Percentiles rank a stretch among this genome's conserved stretches.
These are phyloP conservation scores for Cyclotella kingstonii DNA, from an alignment of 108 stramenopile genomes.

Conservation along the genomic window DNA sequence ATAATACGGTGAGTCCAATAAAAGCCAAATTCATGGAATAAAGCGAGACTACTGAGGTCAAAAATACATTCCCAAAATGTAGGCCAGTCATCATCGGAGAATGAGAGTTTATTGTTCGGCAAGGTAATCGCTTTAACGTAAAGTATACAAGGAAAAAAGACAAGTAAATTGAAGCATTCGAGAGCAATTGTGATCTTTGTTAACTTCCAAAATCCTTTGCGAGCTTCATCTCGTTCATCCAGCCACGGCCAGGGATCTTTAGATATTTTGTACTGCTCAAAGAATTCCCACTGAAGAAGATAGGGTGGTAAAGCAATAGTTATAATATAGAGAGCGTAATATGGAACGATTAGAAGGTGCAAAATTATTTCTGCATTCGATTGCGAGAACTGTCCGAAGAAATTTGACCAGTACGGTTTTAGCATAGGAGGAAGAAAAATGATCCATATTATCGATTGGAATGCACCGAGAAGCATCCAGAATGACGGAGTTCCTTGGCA, in stretches of 20 bases:
- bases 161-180: conserved; percentile 5
- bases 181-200: conserved; percentile 14
- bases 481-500: conserved; percentile 21
- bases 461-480: conserved; percentile 26
- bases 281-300: conserved; percentile 14
- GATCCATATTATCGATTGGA: conserved; percentile 31
- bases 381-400: conserved; percentile 8
- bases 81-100: conserved; percentile 39
- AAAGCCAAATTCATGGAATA: conserved; percentile 43
- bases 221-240: conserved; percentile 6
- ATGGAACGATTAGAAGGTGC: conserved; percentile 6
- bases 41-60: conserved; percentile 5
- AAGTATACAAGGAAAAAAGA: conserved; percentile 13
- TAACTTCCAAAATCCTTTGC: conserved; percentile 22
- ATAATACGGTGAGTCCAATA: conserved; percentile 36
- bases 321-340: conserved; percentile 10
- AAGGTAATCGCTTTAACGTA: conserved; percentile 15
- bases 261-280: conserved; percentile 39
- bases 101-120: conserved; percentile 13
- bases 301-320: conserved; percentile 27
- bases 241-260: conserved; percentile 38
- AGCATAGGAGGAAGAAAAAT: conserved; percentile 20
- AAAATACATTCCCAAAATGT: conserved; percentile 7
- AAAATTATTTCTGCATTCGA: conserved; percentile 12
- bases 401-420: conserved; percentile 12